Evolutionary conservation across 2,329 filamentous ascomycete genomes (phyloP).

Genomic region (Ophiocordyceps camponoti-leonardi): DNA sequence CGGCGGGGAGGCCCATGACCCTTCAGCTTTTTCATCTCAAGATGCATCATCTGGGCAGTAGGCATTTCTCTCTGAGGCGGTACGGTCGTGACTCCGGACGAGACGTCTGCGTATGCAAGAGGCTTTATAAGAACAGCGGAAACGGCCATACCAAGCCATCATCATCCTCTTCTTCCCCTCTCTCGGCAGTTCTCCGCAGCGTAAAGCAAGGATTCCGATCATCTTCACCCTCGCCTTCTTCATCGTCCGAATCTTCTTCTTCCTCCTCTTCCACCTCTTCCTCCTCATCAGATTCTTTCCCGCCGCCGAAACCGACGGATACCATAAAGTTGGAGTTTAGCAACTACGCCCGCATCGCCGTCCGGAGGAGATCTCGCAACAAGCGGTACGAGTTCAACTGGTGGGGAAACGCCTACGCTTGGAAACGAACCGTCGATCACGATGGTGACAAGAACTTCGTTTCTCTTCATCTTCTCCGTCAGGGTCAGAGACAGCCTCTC

Average conservation of each 20-base stretch:
- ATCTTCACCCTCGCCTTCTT: no score
- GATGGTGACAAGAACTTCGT: conserved; percentile 40
- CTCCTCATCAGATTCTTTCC: neutral
- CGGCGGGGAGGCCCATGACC: conserved; percentile 13
- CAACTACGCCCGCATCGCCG: conserved; percentile 85
- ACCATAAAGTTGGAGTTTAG: conserved; percentile 85
- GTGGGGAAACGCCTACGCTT: conserved; percentile 75
- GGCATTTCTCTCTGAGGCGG: conserved; percentile 78
- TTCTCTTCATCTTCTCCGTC: conserved; percentile 65
- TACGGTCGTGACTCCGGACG: conserved; percentile 88
- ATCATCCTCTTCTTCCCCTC: conserved; percentile 9
- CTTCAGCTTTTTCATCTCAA: conserved; percentile 77
- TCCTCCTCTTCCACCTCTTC: conserved; percentile 4
- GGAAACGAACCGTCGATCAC: conserved; percentile 62
- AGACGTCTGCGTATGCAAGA: conserved; percentile 74
- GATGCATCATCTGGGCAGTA: conserved; percentile 76
- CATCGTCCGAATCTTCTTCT: conserved; percentile 6
- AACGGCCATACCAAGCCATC: no score
- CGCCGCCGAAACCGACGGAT: conserved; percentile 38
- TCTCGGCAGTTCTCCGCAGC: conserved; percentile 30
- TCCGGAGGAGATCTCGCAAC: conserved; percentile 46
- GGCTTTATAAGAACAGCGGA: no score
- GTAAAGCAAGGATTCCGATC: conserved; percentile 18
- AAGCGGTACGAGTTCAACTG: conserved; percentile 75
- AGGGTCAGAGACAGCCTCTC: conserved; percentile 39